Evolutionary conservation across 2,329 filamentous ascomycete genomes (phyloP), one percentile per base, ranked within the genome.

Genomic region (Xylaria sp.): DNA sequence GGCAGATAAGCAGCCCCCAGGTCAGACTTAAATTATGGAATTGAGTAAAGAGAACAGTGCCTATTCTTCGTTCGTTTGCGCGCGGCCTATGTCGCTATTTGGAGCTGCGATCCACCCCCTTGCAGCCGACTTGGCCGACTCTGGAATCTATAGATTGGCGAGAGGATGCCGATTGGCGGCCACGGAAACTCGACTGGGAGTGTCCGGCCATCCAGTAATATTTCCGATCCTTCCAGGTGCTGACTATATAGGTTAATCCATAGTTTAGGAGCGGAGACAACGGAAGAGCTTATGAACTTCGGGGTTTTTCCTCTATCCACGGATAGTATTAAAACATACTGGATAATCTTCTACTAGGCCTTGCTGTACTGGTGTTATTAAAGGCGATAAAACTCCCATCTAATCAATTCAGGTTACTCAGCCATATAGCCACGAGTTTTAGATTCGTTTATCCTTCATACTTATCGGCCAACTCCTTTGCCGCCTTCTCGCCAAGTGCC

Each of bases 401-500:
- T 27, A 27, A 27, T 27, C 24, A 27, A 27, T 27, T 4, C 4
- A 27, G 4, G 24, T 27, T 27, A 27, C 4, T 4, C 24, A 27
- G 6, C 8, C 6, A 36, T 2, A 36, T 11, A 1, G 8, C 34
- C 11, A 36, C 34, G 6, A 11, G 7, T 7, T 7, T 11, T 36
- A 27, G 24, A 6, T 36, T 36, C 47, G 3, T 2, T 36, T 30
- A 48, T 47, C 39, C 36, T 7, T 47, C 55, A 27, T 27, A 27
- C 11, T n/a, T 17, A 17, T 27, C 39, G 11, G 53, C 42, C 14
- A 67, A n/a, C 21, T 60, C 47, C 12, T 68, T 57, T 4, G 34
- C 69, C 11, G 36, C 65, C 12, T 36, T 55, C 30, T 71, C 30
- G 6, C 69, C 69, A 4, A 70, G 34, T 4, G 53, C 24, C 24